Base-by-base conservation (phyloP, 805 yeast genomes). In the Blastobotrys parvus region DNA sequence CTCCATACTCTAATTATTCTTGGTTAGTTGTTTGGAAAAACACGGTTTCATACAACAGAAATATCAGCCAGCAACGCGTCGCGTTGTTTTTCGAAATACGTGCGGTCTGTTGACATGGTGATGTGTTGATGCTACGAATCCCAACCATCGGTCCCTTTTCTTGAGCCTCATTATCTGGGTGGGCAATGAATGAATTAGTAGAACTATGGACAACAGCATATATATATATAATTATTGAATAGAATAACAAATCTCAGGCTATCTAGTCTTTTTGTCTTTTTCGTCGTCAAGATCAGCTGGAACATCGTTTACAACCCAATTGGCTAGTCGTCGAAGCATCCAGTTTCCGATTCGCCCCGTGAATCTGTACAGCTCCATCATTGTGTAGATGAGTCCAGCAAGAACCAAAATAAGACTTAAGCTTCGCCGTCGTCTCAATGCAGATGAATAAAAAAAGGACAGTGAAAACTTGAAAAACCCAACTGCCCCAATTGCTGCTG, bases 61-160 rank as follows among this genome's bases (percentile, higher is more conserved):
- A 79, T 77, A 46, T 78, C 82, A 35, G 75, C 70, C n/a, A 79
- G 63, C 32, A 78, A 65, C 17, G 68, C 57, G 46, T 78, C 82
- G 15, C 84, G 63, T 49, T 78, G 82, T 46, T 70, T 72, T 47
- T 77, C 82, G 51, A 79, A 79, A 45, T 71, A 70, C 18, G 65
- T 55, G 41, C 45, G 30, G 17, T 48, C 43, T 16, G 36, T 25
- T 8, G 7, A 7, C 29, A 25, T 25, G 7, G 11, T 25, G 29
- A n/a, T n/a, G n/a, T n/a, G n/a, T n/a, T n/a, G n/a, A n/a, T n/a
- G n/a, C n/a, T n/a, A n/a, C n/a, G n/a, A n/a, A n/a, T n/a, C n/a
- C n/a, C n/a, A n/a, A n/a, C n/a, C n/a, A n/a, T n/a, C n/a, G n/a
- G n/a, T n/a, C n/a, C n/a, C n/a, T n/a, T n/a, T n/a, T n/a, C n/a